Base-by-base conservation (phyloP, 2,329 filamentous ascomycete species). In the Sphaerostilbella broomeana region DNA sequence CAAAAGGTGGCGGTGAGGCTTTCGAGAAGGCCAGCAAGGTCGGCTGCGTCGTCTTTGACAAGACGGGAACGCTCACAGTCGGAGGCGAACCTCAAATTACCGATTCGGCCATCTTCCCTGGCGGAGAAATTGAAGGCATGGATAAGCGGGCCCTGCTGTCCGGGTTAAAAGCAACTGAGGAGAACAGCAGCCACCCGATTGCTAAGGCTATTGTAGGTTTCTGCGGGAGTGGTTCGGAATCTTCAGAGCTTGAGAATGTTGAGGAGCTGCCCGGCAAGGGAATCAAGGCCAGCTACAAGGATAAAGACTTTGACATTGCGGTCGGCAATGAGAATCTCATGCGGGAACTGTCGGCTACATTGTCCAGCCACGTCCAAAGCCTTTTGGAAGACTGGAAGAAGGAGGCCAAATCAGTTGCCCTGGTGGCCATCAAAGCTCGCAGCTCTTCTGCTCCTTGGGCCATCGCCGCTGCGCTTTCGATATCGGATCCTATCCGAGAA, bases 31-130 rank as follows among this genome's bases (percentile, higher is more conserved):
- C 86, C 4, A 88, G 84, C 56, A 76, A 75, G 9, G 71, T 89
- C 30, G 79, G 87, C 57, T 82, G 81, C 37, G 79, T 92, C 26
- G 83, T 92, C 1, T 92, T 94, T 56, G 86, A 94, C 69, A 92
- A 94, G 69, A 94, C 86, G 0, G 86, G 86, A 2, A 94, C 86
- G 0, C 65, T 94, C 42, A 92, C 86, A 0, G 67, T 82, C 51
- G 68, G 84, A 4, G 84, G 82, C 6, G 79, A 86, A 48, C 84
- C 85, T 0, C 75, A 69, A 19, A 79, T 90, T 16, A 84, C 77
- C 0, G 72, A 79, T 47, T 65, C 63, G 9, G 52, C 60, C 27
- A 36, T 73, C 4, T 69, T 67, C 29, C 58, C 60, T 0, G 60
- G 59, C 26, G 46, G 42, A 15, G 37, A 27, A 7, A 32, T 49